These are phyloP conservation scores for Mycena metata DNA, from an alignment of 768 basidiomycete species.

Conservation along the genomic window DNA sequence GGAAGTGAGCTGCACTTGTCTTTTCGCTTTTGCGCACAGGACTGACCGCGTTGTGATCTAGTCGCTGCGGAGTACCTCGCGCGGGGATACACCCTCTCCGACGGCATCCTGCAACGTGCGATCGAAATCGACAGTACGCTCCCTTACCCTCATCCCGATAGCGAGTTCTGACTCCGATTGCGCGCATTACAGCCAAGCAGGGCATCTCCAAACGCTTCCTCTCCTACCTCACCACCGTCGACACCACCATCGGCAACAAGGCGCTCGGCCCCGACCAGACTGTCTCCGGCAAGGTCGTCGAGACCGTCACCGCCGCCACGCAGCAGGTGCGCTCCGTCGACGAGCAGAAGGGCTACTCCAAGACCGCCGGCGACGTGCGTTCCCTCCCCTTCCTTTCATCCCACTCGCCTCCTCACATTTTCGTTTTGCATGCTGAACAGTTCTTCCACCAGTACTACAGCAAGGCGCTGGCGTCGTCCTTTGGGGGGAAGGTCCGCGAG, in stretches of 20 bases:
- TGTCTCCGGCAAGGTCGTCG: slow-evolving; percentile 78
- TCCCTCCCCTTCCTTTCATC: not conserved
- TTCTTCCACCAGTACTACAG: slow-evolving; percentile 74
- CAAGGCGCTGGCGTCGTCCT: slow-evolving; percentile 79
- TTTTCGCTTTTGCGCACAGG: too few relatives aligned
- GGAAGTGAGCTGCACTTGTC: slow-evolving; percentile 63
- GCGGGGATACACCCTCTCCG: slow-evolving; percentile 86
- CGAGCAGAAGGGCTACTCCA: slow-evolving; percentile 82
- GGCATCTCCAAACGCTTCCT: slow-evolving; percentile 93
- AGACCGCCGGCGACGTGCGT: slow-evolving; percentile 76
- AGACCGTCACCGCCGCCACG: slow-evolving; percentile 72
- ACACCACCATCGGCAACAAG: slow-evolving; percentile 76
- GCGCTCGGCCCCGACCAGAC: slow-evolving; percentile 87
- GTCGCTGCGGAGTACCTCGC: slow-evolving; percentile 97
- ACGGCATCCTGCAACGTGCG: slow-evolving; percentile 81
- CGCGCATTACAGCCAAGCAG: slow-evolving; percentile 73
- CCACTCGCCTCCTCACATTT: not conserved
- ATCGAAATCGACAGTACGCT: slow-evolving; percentile 81
- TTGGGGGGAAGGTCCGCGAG: slow-evolving; percentile 78
- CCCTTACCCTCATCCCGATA: not conserved
- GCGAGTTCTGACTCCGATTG: not conserved
- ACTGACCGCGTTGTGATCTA: slow-evolving; percentile 37
- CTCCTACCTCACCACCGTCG: slow-evolving; percentile 79
- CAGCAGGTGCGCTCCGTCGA: slow-evolving; percentile 82
- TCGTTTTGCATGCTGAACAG: slow-evolving; percentile 17